phyloP scores from a whole-genome alignment of 2,329 filamentous ascomycete genomes.

The Epichloe typhina region DNA sequence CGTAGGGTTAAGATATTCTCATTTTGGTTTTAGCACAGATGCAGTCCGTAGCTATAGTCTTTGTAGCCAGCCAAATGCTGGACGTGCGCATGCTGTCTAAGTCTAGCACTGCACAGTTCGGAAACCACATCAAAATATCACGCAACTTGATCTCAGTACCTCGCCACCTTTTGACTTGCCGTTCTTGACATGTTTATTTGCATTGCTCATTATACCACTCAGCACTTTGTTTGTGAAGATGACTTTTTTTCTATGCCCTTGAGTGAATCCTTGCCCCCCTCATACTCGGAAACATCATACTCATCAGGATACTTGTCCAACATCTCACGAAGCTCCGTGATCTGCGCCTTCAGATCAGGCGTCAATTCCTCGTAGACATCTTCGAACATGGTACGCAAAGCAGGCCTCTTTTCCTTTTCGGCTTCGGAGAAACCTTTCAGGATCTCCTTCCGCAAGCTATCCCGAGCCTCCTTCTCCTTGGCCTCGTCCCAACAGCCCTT shows the following conservation, averaged over 20 bases:
- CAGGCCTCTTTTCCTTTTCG: slow-evolving; percentile 68
- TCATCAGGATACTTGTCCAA: slow-evolving; percentile 80
- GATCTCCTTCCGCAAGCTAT: slow-evolving; percentile 56
- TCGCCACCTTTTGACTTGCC: not conserved
- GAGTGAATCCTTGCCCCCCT: slow-evolving; percentile 61
- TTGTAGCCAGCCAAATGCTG: not conserved
- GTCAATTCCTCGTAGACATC: slow-evolving; percentile 86
- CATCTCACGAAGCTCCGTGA: slow-evolving; percentile 55
- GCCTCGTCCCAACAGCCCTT: slow-evolving; percentile 74
- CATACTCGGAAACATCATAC: slow-evolving; percentile 69
- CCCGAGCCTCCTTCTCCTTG: slow-evolving; percentile 61
- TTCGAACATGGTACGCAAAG: slow-evolving; percentile 61
- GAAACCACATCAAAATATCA: not conserved
- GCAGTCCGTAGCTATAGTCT: too few relatives aligned
- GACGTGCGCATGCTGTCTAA: too few relatives aligned
- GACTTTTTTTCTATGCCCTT: slow-evolving; percentile 15
- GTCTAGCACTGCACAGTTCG: too few relatives aligned
- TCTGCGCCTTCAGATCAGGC: slow-evolving; percentile 64
- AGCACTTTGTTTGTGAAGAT: not conserved
- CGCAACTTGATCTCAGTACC: not conserved
- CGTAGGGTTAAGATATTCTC: too few relatives aligned
- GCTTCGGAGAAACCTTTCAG: slow-evolving; percentile 74
- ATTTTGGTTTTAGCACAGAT: too few relatives aligned
- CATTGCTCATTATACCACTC: not conserved
- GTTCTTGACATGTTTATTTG: not conserved